Base-by-base conservation (phyloP, 2,329 filamentous ascomycete genomes). In the Uncinocarpus reesii region DNA sequence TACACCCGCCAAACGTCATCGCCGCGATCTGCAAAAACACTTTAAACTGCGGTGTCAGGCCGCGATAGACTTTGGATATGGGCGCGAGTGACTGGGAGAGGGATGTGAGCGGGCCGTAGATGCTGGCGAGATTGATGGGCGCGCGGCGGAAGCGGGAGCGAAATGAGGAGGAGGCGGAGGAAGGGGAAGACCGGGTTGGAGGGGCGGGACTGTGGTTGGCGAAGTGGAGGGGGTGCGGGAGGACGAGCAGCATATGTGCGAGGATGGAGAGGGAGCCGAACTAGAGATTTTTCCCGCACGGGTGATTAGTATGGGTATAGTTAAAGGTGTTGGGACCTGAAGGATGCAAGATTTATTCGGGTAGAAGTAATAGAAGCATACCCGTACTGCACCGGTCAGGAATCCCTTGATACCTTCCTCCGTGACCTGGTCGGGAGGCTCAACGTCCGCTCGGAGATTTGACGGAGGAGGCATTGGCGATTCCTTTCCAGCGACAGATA, bases 31-130 rank as follows among this genome's bases (percentile, higher is more conserved):
- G 71, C 29, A 74, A 55, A 53, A 71, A 73, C 23, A 71, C 65
- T 52, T 73, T 73, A 58, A 72, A 74, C 52, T 73, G 71, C 37
- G 68, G 62, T 11, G 71, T 74, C 50, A 74, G 55, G 4, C 67
- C 65, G 20, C 70, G 69, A 56, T 73, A 74, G 32, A 73, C 53
- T 23, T 61, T 67, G 34, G 65, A 65, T 5, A 57, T 55, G 13
- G 63, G 67, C 15, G 65, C 70, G 45, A 74, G 62, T 57, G 71
- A 71, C 20, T 65, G 62, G 0, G 71, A 75, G 56, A 76, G 71
- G 0, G 67, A 70, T 47, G 73, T 71, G 4, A 75, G 56, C 2
- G 69, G 67, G 23, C 62, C 59, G 55, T 69, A 62, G 53, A 66
- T 31, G 29, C 56, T 58, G 8, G 62, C 61, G 23, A 59, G 60